Percentiles rank a stretch among this genome's conserved stretches.
These are phyloP conservation scores for Hypoxylon perforatum DNA, from an alignment of 495 filamentous ascomycete genomes.

Conservation along the genomic window DNA sequence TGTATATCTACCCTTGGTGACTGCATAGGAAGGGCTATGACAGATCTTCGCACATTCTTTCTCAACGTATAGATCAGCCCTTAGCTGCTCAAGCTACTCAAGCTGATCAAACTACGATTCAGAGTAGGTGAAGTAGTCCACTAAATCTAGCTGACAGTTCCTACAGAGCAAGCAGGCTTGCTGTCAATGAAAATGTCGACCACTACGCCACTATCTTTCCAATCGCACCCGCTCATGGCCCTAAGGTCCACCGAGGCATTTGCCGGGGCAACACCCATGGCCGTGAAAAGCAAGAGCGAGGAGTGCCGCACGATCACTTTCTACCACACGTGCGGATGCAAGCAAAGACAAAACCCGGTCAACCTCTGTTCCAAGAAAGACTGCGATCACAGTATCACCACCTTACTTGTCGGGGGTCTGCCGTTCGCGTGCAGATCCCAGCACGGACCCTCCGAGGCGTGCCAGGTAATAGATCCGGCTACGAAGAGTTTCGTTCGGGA, in stretches of 20 bases:
- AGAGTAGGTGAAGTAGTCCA: neutral
- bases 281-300: neutral
- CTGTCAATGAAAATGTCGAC: slow-evolving; percentile 15
- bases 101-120: neutral
- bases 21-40: neutral
- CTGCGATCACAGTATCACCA: slow-evolving; percentile 10
- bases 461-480: slow-evolving; percentile 13
- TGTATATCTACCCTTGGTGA: slow-evolving; percentile 2
- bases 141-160: neutral
- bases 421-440: slow-evolving; percentile 24
- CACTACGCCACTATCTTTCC: neutral
- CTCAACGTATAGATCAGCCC: neutral
- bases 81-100: neutral
- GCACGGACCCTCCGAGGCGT: slow-evolving; percentile 7
- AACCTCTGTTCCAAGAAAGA: slow-evolving; percentile 3
- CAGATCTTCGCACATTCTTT: neutral
- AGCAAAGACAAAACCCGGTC: neutral
- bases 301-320: slow-evolving; percentile 9
- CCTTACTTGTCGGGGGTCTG: slow-evolving; percentile 19
- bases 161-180: slow-evolving; percentile 38
- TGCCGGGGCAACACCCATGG: too few species aligned
- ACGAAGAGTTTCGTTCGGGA: slow-evolving; percentile 26
- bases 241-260: too few species aligned
- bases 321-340: slow-evolving; percentile 35
- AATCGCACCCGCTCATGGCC: too few species aligned